phyloP scores from a whole-genome alignment of 176 grass and related monocot genomes.

The Paspalum notatum region DNA sequence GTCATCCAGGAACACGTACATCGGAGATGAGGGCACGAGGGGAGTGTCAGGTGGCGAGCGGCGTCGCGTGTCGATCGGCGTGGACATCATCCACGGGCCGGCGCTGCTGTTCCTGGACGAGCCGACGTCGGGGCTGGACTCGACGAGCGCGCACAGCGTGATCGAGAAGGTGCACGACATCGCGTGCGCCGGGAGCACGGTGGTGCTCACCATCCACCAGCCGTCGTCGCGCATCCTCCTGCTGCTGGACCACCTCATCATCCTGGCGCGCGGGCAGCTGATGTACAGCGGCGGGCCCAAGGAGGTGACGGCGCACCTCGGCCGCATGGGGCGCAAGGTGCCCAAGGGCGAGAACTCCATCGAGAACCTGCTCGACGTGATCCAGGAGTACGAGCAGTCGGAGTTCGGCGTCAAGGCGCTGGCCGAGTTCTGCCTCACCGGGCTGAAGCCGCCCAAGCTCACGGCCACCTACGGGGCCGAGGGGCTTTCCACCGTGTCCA shows the following conservation, averaged over 20 bases:
- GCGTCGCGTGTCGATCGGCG: conserved; percentile 71
- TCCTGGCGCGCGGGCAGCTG: conserved; percentile 67
- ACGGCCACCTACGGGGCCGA: conserved; percentile 1
- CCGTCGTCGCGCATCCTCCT: conserved; percentile 67
- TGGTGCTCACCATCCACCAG: conserved; percentile 75
- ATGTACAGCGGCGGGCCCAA: conserved; percentile 64
- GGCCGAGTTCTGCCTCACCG: conserved; percentile 72
- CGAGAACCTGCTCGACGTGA: conserved; percentile 66
- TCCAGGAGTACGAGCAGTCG: conserved; percentile 70
- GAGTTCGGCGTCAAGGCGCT: conserved; percentile 53
- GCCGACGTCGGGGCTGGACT: conserved; percentile 75
- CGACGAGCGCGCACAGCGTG: conserved; percentile 84
- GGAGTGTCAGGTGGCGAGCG: conserved; percentile 78
- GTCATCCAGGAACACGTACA: conserved; percentile 58
- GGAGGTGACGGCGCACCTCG: conserved; percentile 51
- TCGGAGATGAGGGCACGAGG: conserved; percentile 69
- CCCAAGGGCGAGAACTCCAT: conserved; percentile 68
- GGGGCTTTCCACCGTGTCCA: conserved; percentile 49
- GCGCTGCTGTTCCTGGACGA: conserved; percentile 79
- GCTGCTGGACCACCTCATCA: conserved; percentile 66
- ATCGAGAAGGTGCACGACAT: conserved; percentile 77
- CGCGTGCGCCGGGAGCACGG: conserved; percentile 70
- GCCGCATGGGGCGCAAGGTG: conserved; percentile 58
- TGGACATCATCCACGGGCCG: conserved; percentile 83
- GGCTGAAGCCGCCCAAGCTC: conserved; percentile 69